Percentiles rank a stretch among this genome's conserved stretches.
Evolutionary conservation across 1,139 yeast genomes (phyloP).

Genomic region (Yamadazyma membranifaciens): DNA sequence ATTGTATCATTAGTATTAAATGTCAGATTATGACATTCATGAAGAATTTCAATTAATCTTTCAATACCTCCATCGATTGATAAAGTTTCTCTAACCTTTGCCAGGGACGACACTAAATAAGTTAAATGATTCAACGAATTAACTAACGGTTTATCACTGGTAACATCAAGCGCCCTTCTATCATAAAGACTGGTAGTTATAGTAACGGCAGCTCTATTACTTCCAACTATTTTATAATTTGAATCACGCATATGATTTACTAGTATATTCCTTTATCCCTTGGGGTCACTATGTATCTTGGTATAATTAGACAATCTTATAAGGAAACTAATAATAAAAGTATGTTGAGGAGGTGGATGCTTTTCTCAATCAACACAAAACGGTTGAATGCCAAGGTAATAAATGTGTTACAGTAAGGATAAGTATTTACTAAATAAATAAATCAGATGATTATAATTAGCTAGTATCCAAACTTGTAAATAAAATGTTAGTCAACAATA

Average conservation of each 20-base stretch:
- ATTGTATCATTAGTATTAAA: constrained; percentile 34
- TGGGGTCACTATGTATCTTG: too few relatives aligned
- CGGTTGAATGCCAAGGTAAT: too few relatives aligned
- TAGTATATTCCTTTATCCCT: too few relatives aligned
- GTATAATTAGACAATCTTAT: too few relatives aligned
- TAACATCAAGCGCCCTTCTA: constrained; percentile 87
- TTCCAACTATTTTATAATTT: constrained; percentile 73
- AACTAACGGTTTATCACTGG: constrained; percentile 85
- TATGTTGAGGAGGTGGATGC: too few relatives aligned
- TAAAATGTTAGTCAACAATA: not conserved
- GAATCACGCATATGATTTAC: constrained; percentile 73
- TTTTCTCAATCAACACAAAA: too few relatives aligned
- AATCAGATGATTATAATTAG: too few relatives aligned
- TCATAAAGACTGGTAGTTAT: constrained; percentile 88
- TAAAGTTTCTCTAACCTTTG: constrained; percentile 86
- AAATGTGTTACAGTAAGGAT: too few relatives aligned
- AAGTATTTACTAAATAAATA: too few relatives aligned
- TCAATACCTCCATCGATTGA: constrained; percentile 91
- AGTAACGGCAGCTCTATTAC: constrained; percentile 86
- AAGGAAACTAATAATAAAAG: too few relatives aligned
- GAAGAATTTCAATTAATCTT: constrained; percentile 78
- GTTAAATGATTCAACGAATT: constrained; percentile 89
- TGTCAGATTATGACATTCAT: constrained; percentile 62
- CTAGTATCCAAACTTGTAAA: too few relatives aligned
- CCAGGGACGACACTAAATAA: constrained; percentile 79